Evolutionary conservation across 371 early-diverging fungal species (phyloP).

Genomic region (Mucor sp.): DNA sequence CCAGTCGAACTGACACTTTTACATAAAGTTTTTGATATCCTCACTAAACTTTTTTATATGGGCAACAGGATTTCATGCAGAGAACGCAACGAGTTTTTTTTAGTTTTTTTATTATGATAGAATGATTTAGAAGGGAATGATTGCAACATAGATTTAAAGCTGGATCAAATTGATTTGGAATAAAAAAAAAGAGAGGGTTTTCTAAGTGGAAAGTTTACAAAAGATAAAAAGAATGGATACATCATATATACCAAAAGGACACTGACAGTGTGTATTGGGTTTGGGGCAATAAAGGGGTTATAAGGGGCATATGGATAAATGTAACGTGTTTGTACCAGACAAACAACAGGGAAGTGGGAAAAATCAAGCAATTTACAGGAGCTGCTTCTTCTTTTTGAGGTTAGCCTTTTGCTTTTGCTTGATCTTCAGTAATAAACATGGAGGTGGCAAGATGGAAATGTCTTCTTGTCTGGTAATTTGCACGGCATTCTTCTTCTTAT

Average conservation of each 20-base stretch:
- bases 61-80: not conserved
- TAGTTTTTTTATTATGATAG: no score
- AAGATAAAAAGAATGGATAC: not conserved
- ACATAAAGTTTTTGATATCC: not conserved
- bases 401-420: conserved; percentile 7
- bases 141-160: no score
- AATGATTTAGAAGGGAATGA: no score
- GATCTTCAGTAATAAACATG: conserved; percentile 16
- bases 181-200: no score
- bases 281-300: not conserved
- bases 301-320: not conserved
- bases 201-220: not conserved
- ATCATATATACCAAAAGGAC: no score
- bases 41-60: not conserved
- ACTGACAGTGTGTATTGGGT: not conserved
- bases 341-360: not conserved
- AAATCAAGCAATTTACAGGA: not conserved
- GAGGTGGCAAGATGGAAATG: not conserved
- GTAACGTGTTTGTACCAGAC: conserved; percentile 9
- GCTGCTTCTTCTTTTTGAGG: conserved; percentile 10
- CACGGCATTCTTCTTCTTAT: conserved; percentile 13
- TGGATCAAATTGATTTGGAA: no score
- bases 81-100: no score
- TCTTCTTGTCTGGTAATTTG: not conserved
- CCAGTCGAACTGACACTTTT: not conserved